phyloP scores from a whole-genome alignment of 805 yeast genomes.

The Candida golubevii region DNA sequence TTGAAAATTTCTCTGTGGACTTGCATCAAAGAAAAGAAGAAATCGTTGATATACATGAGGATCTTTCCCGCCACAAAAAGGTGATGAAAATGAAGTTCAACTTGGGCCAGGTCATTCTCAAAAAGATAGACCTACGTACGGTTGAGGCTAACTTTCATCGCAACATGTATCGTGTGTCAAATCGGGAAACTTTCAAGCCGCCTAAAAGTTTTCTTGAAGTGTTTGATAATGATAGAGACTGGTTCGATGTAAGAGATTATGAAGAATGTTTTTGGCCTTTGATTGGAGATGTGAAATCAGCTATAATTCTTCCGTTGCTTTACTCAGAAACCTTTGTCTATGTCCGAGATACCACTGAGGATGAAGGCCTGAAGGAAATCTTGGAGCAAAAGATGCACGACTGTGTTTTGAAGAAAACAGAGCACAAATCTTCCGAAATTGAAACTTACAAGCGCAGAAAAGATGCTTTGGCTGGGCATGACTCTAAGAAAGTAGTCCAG shows the following conservation, averaged over 20 bases:
- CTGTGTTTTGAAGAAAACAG: conserved; percentile 24
- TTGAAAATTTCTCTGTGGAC: conserved; percentile 36
- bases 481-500: neutral
- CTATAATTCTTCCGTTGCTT: conserved; percentile 58
- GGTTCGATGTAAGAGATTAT: conserved; percentile 64
- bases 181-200: conserved; percentile 4
- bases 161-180: conserved; percentile 19
- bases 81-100: conserved; percentile 56
- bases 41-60: conserved; percentile 34
- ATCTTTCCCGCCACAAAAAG: conserved; percentile 44
- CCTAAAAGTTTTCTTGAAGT: conserved; percentile 23
- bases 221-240: conserved; percentile 51
- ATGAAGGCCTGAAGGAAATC: conserved; percentile 7
- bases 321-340: conserved; percentile 69
- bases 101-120: conserved; percentile 57
- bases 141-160: conserved; percentile 45
- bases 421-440: conserved; percentile 27
- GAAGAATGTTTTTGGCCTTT: conserved; percentile 50
- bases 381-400: conserved; percentile 29
- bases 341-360: conserved; percentile 49
- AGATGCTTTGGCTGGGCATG: conserved; percentile 15
- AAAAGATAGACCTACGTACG: conserved; percentile 56
- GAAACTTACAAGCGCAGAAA: conserved; percentile 23
- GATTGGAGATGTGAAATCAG: conserved; percentile 32
- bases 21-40: conserved; percentile 41